Evolutionary conservation across 2,329 filamentous ascomycete species (phyloP), one percentile per base, ranked within the genome.

Genomic region (Orbilia javanica): DNA sequence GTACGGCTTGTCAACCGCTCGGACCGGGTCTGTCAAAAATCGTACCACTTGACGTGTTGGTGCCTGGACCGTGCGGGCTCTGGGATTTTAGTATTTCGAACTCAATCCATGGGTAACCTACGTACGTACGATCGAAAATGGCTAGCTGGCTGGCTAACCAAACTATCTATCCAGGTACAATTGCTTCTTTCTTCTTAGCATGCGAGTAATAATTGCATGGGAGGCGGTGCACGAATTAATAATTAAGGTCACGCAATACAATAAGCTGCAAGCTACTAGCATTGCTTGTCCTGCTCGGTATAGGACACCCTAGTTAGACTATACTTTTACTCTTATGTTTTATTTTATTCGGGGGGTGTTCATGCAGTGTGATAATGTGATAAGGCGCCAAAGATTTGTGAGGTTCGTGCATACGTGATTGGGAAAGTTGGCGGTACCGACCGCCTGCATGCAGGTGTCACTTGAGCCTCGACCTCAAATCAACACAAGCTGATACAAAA

Each of bases 161-260:
- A 44, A 15, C 39, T 44, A 15, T 5, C n/a, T 44, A 44, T 2
- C 39, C n/a, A 44, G 39, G 22, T 20, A 25, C 46, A 50, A 50
- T 57, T 36, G 29, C 52, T 57, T 34, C 31, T 57, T 57, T 3
- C 10, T 15, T 11, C 15, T n/a, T n/a, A n/a, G n/a, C 29, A 60
- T 60, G 55, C 55, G 22, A 60, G 55, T 60, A 60, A 60, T 60
- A 39, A 39, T 42, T 42, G 10, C 55, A 60, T 60, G 15, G n/a
- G n/a, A n/a, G n/a, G n/a, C n/a, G n/a, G n/a, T 8, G 27, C 18
- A 15, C 8, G n/a, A 4, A 44, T 1, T 4, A 20, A 44, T 5
- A 42, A 18, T n/a, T n/a, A n/a, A 44, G 8, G 27, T 60, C n/a
- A 25, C 25, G 55, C 31, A 20, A 60, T 60, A 60, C 31, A 20